Percentiles rank a stretch among this genome's conserved stretches.
Conservation (phyloP, 2,329 filamentous ascomycete species). For the Aureobasidium sp. region DNA sequence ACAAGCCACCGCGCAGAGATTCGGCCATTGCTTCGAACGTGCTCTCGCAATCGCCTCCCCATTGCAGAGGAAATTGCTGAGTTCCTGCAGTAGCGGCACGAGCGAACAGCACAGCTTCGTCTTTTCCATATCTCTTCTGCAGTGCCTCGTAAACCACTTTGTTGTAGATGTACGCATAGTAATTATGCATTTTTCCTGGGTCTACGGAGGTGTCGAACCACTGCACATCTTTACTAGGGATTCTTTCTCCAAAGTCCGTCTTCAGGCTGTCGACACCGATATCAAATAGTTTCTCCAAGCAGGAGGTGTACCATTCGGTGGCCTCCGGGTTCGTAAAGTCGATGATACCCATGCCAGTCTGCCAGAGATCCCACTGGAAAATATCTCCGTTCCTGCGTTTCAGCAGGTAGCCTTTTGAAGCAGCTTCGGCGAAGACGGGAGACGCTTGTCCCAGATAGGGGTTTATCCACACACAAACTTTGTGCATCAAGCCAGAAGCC, state of each 20-base stretch:
- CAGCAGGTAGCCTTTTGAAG: constrained; percentile 60
- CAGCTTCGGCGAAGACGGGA: constrained; percentile 57
- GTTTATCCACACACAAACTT: constrained; percentile 71
- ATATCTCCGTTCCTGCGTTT: constrained; percentile 61
- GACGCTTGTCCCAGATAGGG: constrained; percentile 66
- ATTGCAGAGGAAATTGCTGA: constrained; percentile 60
- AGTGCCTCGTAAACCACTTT: constrained; percentile 61
- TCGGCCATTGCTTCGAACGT: constrained; percentile 68
- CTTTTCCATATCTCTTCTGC: constrained; percentile 43
- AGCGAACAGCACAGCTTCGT: constrained; percentile 59
- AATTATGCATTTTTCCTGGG: constrained; percentile 66
- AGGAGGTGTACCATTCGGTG: constrained; percentile 55
- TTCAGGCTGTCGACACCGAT: constrained; percentile 66
- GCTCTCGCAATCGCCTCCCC: constrained; percentile 70
- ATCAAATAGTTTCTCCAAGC: constrained; percentile 58
- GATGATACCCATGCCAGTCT: constrained; percentile 66
- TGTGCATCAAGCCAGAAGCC: constrained; percentile 49
- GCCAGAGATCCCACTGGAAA: constrained; percentile 73
- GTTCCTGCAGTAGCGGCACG: constrained; percentile 60
- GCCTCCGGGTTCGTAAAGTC: constrained; percentile 69
- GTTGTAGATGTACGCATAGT: constrained; percentile 69
- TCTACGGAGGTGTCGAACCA: constrained; percentile 57
- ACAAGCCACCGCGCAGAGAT: constrained; percentile 58
- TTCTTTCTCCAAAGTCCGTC: constrained; percentile 68
- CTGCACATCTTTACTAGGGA: constrained; percentile 57